A percentile compares a stretch with the other conserved stretches of the same genome.
Conservation (phyloP, 495 filamentous ascomycete genomes). For the Barbatosphaeria neglecta region DNA sequence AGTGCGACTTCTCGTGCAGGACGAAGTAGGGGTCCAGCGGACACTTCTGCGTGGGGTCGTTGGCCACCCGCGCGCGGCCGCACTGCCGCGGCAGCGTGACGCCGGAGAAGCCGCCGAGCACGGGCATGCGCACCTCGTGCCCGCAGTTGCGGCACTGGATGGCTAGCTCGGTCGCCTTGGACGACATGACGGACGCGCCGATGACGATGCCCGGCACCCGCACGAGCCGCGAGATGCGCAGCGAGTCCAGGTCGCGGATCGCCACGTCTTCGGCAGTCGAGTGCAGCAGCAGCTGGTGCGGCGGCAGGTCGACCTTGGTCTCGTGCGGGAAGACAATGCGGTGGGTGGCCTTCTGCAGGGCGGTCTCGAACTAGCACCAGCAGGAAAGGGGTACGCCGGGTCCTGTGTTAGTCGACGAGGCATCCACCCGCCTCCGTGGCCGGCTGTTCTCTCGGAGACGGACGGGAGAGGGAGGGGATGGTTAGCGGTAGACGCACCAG, state of each 20-base stretch:
- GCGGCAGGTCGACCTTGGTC: constrained; percentile 56
- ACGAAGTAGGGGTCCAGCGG: constrained; percentile 94
- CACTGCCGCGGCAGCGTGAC: constrained; percentile 74
- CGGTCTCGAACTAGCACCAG: constrained; percentile 66
- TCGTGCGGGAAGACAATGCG: constrained; percentile 76
- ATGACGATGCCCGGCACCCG: constrained; percentile 97
- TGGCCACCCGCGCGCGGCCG: constrained; percentile 42
- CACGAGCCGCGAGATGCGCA: constrained; percentile 87
- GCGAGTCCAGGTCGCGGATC: constrained; percentile 87
- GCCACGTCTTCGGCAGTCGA: constrained; percentile 82
- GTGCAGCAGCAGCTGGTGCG: constrained; percentile 93
- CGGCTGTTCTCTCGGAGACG: too few relatives aligned
- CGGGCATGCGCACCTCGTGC: constrained; percentile 55
- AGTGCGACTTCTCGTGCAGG: constrained; percentile 84
- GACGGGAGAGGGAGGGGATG: too few relatives aligned
- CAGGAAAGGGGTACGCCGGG: constrained; percentile 2
- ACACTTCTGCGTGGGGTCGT: constrained; percentile 56
- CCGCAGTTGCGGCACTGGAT: constrained; percentile 86
- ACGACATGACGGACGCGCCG: constrained; percentile 90
- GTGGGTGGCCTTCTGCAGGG: constrained; percentile 80
- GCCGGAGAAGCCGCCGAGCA: constrained; percentile 77
- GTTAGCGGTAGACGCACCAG: too few relatives aligned
- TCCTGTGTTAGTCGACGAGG: background rate
- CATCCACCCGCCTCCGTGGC: too few relatives aligned
- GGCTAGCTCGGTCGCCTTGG: constrained; percentile 77